phyloP scores from a whole-genome alignment of 2,329 filamentous ascomycete species.

The Xylariaceae sp. region DNA sequence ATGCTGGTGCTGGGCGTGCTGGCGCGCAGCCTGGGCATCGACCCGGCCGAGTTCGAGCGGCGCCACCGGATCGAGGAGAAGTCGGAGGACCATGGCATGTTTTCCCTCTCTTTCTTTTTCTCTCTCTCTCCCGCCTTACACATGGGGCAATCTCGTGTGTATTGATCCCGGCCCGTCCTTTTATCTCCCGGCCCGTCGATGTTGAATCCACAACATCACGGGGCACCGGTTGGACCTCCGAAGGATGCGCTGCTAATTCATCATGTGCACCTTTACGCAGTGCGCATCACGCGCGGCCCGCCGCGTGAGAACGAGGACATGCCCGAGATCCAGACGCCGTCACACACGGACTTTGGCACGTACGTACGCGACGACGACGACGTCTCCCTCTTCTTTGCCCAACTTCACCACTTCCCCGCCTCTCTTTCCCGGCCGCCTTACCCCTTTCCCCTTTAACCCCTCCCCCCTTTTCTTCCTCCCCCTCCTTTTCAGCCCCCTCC shows the following conservation, averaged over 20 bases:
- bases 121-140: too few relatives aligned
- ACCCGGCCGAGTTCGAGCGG: constrained; percentile 14
- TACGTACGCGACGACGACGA: too few relatives aligned
- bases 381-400: background rate
- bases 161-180: too few relatives aligned
- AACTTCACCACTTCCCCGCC: constrained; percentile 1
- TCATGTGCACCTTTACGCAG: too few relatives aligned
- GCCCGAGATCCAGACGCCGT: constrained; percentile 25
- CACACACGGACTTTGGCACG: constrained; percentile 30
- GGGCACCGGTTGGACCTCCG: too few relatives aligned
- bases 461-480: background rate
- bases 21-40: constrained; percentile 20
- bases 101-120: too few relatives aligned
- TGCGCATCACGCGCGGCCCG: constrained; percentile 24
- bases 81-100: constrained; percentile 26
- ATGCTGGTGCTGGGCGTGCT: constrained; percentile 21
- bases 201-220: too few relatives aligned
- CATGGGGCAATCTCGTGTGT: too few relatives aligned
- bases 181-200: too few relatives aligned
- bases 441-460: background rate
- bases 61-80: constrained; percentile 22
- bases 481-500: background rate
- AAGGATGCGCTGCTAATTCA: too few relatives aligned
- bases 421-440: background rate
- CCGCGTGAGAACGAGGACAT: constrained; percentile 22